phyloP scores from a whole-genome alignment of 495 filamentous ascomycete genomes.

The Geopyxis carbonaria region DNA sequence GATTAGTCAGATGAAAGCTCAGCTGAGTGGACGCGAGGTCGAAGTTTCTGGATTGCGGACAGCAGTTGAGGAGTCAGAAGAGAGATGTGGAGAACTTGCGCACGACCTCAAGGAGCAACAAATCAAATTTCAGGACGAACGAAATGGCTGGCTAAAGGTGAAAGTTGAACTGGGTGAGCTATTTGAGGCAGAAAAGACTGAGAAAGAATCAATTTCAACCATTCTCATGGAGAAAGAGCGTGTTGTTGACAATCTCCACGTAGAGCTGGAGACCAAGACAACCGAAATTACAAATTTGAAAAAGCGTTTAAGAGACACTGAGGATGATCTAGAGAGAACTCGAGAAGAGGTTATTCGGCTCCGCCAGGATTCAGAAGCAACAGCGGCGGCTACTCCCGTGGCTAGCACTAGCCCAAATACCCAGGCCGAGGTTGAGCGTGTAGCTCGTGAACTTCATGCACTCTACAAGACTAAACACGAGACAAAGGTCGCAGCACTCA shows the following conservation, averaged over 20 bases:
- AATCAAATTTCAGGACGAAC: conserved; percentile 57
- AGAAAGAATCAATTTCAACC: conserved; percentile 58
- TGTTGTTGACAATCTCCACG: conserved; percentile 31
- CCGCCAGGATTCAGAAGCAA: conserved; percentile 3
- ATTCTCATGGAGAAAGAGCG: conserved; percentile 64
- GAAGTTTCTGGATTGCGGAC: conserved; percentile 70
- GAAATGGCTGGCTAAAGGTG: conserved; percentile 64
- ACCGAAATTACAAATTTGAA: conserved; percentile 34
- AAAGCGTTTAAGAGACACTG: conserved; percentile 5
- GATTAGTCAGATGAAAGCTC: conserved; percentile 75
- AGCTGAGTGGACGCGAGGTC: conserved; percentile 75
- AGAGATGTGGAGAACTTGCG: conserved; percentile 13
- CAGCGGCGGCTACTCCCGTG: conserved; percentile 1
- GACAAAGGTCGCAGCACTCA: conserved; percentile 79
- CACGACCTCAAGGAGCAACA: conserved; percentile 30
- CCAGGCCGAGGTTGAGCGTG: conserved; percentile 79
- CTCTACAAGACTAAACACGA: conserved; percentile 97
- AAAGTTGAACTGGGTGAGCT: conserved; percentile 60
- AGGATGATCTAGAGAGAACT: conserved; percentile 4
- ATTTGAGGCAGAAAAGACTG: conserved; percentile 45
- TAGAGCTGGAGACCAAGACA: conserved; percentile 55
- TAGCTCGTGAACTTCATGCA: conserved; percentile 72
- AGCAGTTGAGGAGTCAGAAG: conserved; percentile 70
- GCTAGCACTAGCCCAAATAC: conserved; percentile 25
- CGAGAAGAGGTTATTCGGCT: conserved; percentile 4